Conservation (phyloP, 2,329 filamentous ascomycete genomes). For the Verticillium isaacii region DNA sequence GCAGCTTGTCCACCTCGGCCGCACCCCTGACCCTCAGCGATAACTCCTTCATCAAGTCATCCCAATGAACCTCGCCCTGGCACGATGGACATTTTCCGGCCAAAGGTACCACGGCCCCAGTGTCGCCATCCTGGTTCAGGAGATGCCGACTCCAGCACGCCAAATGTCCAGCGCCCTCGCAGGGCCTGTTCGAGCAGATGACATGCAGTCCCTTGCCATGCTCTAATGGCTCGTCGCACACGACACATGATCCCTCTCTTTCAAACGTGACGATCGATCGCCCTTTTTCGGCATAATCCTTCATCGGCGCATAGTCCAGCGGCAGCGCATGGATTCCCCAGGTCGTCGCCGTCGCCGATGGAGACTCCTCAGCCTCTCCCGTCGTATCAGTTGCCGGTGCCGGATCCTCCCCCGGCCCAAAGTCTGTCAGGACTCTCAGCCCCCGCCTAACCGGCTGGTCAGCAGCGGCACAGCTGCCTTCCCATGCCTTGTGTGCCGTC, state of each 20-base stretch:
- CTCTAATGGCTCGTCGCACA: slow-evolving; percentile 43
- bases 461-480: slow-evolving; percentile 46
- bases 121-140: slow-evolving; percentile 28
- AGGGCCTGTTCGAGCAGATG: slow-evolving; percentile 49
- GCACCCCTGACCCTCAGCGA: slow-evolving; percentile 66
- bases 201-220: slow-evolving; percentile 48
- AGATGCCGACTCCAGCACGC: slow-evolving; percentile 55
- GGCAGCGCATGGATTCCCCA: slow-evolving; percentile 51
- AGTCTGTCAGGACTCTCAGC: slow-evolving; percentile 55
- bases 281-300: slow-evolving; percentile 50
- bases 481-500: slow-evolving; percentile 69
- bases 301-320: slow-evolving; percentile 50
- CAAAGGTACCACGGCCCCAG: slow-evolving; percentile 57
- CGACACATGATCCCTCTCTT: slow-evolving; percentile 47
- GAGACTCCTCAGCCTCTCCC: not conserved
- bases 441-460: slow-evolving; percentile 40
- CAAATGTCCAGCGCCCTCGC: slow-evolving; percentile 54
- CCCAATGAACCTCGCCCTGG: slow-evolving; percentile 59
- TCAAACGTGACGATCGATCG: slow-evolving; percentile 51
- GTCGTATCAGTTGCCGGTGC: not conserved
- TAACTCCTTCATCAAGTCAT: slow-evolving; percentile 75
- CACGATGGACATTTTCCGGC: slow-evolving; percentile 70
- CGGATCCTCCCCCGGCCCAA: slow-evolving; percentile 21
- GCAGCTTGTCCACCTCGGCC: slow-evolving; percentile 64
- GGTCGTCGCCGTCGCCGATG: slow-evolving; percentile 5